phyloP scores from a whole-genome alignment of 2,329 filamentous ascomycete genomes.

The Madurella mycetomatis region DNA sequence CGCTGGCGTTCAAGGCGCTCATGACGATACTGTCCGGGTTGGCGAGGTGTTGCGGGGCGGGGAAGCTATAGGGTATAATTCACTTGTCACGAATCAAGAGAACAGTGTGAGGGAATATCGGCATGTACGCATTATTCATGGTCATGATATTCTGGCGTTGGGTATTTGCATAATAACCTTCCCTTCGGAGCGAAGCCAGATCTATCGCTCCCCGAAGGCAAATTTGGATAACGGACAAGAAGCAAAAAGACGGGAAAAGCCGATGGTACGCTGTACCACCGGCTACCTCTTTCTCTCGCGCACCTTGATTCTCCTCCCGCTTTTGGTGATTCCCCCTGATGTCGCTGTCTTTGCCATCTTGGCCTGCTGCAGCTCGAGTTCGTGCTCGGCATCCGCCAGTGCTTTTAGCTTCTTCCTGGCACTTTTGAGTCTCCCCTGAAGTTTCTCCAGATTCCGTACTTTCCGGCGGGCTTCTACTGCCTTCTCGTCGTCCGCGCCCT shows the following conservation, averaged over 20 bases:
- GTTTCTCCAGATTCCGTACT: conserved; percentile 40
- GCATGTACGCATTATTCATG: conserved; percentile 7
- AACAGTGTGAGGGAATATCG: neutral
- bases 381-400: conserved; percentile 52
- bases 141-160: conserved; percentile 19
- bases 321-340: conserved; percentile 54
- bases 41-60: conserved; percentile 21
- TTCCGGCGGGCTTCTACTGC: conserved; percentile 32
- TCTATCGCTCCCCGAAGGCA: conserved; percentile 3
- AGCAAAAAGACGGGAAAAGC: conserved; percentile 11
- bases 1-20: conserved; percentile 51
- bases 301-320: conserved; percentile 59
- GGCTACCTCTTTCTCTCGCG: conserved; percentile 56
- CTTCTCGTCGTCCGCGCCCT: conserved; percentile 30
- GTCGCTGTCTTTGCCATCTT: conserved; percentile 64
- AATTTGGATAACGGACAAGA: neutral
- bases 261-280: conserved; percentile 13
- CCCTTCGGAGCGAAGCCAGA: conserved; percentile 17
- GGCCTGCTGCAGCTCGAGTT: conserved; percentile 55
- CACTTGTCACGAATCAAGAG: neutral
- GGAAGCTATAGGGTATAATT: conserved; percentile 16
- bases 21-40: conserved; percentile 25
- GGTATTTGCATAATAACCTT: conserved; percentile 17
- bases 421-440: conserved; percentile 45
- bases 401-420: conserved; percentile 52